Conservation (phyloP, 768 basidiomycete species). For the Kwoniella sp. region DNA sequence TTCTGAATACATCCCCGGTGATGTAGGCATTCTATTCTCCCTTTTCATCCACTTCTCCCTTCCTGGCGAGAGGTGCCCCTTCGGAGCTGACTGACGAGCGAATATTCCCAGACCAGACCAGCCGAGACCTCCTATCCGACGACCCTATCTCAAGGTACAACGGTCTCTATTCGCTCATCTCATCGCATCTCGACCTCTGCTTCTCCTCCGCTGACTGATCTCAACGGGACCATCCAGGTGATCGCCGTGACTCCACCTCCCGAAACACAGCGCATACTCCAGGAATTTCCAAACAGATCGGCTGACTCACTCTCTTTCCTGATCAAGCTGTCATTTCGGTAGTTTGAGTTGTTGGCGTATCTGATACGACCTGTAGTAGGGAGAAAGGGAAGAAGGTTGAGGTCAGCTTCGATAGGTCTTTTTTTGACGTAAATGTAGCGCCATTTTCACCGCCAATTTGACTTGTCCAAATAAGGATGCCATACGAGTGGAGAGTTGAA, state of each 20-base stretch:
- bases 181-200: background rate
- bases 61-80: no score
- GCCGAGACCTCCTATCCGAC: no score
- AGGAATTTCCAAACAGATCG: background rate
- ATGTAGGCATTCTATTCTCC: no score
- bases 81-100: no score
- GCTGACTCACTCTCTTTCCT: conserved; percentile 83
- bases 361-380: conserved; percentile 65
- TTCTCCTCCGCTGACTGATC: background rate
- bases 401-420: background rate
- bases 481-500: no score
- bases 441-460: no score
- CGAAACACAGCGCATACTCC: background rate
- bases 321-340: conserved; percentile 94
- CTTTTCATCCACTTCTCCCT: no score
- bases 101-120: no score
- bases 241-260: background rate
- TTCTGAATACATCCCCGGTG: background rate
- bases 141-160: no score
- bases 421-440: background rate
- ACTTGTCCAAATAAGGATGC: no score
- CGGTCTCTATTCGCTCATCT: no score
- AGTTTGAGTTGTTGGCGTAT: conserved; percentile 99
- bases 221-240: no score
- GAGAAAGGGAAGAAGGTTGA: background rate